A percentile compares a stretch with the other conserved stretches of the same genome.
Conservation (phyloP, 2,329 filamentous ascomycete species). For the Botrytis hyacinthi region DNA sequence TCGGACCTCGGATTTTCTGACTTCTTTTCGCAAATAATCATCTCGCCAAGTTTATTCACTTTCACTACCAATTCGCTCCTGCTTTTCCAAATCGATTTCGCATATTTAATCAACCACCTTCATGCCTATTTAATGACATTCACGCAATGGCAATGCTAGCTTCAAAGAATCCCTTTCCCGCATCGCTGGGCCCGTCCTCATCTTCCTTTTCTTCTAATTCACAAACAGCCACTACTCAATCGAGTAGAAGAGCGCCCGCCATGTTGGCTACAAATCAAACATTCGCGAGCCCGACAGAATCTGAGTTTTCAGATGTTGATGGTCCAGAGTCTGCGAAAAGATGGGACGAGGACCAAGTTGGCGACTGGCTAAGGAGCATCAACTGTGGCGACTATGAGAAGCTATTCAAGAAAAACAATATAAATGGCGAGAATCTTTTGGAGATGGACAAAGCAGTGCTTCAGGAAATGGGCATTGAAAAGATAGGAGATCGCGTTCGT, state of each 20-base stretch:
- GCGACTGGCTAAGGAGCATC: slow-evolving; percentile 85
- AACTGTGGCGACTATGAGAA: slow-evolving; percentile 93
- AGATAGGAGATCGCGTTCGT: slow-evolving; percentile 92
- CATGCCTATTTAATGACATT: slow-evolving; percentile 31
- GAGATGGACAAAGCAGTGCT: slow-evolving; percentile 96
- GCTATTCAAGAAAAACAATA: slow-evolving; percentile 86
- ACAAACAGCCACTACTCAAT: slow-evolving; percentile 50
- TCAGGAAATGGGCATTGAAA: slow-evolving; percentile 97
- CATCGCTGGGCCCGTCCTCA: slow-evolving; percentile 50
- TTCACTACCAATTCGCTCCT: slow-evolving; percentile 3
- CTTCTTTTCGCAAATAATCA: not conserved
- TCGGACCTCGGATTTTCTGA: not conserved
- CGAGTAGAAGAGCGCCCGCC: slow-evolving; percentile 52
- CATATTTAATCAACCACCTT: slow-evolving; percentile 17
- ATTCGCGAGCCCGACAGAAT: slow-evolving; percentile 80
- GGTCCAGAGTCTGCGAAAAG: slow-evolving; percentile 72
- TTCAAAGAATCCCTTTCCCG: slow-evolving; percentile 68
- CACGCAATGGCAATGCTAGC: slow-evolving; percentile 71
- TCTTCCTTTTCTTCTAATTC: slow-evolving; percentile 48
- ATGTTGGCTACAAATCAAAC: slow-evolving; percentile 51
- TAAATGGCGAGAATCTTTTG: slow-evolving; percentile 93
- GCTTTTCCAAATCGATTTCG: not conserved
- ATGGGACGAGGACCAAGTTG: slow-evolving; percentile 91
- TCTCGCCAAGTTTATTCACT: not conserved
- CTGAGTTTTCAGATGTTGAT: slow-evolving; percentile 85